Base-by-base conservation (phyloP, 1,284 basidiomycete genomes). In the Leccinum angustisporum region DNA sequence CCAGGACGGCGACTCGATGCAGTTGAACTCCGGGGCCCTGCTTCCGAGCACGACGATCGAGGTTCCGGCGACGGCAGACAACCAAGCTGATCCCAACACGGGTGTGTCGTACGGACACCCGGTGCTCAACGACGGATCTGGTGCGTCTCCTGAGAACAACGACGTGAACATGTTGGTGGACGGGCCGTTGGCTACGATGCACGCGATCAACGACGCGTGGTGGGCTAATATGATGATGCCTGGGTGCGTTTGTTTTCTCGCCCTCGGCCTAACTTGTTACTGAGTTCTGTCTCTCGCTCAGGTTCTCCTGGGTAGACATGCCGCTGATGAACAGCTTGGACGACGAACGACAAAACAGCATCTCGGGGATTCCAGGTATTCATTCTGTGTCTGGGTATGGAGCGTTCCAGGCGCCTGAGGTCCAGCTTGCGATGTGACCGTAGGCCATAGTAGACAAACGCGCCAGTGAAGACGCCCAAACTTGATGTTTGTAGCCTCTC, bases 161-260 rank as follows among this genome's bases (percentile, higher is more conserved):
- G 78, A 80, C 46, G 80, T 83, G 65, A 77, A 73, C 13, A 59
- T 77, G 54, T 73, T 81, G 51, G 76, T 79, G 8, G 84, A 84
- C 13, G 86, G 89, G 54, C 81, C 85, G 72, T 78, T 90, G 60
- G 89, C 88, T 3, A 83, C 88, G 25, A 88, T 92, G 85, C 81
- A 86, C 61, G 84, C 85, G 21, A 77, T 92, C 59, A 86, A 88
- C 66, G 90, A 86, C 60, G 80, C 77, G 30, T 92, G 86, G 81
- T 91, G 88, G 88, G 76, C 83, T 40, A 16, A 40, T 58, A 87
- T 90, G 84, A 86, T 92, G 86, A 89, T 91, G 87, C 90, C 90
- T 56, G 90, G 90, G 86, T 91, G 11, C 52, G 76, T 62, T 25
- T 11, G 54, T 54, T 31, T 4, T 10, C 3, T 9, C 0, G 14